Evolutionary conservation across 148 eudicot genomes (phyloP), one percentile per base, ranked within the genome.

Genomic region (Camellia granthamiana): DNA sequence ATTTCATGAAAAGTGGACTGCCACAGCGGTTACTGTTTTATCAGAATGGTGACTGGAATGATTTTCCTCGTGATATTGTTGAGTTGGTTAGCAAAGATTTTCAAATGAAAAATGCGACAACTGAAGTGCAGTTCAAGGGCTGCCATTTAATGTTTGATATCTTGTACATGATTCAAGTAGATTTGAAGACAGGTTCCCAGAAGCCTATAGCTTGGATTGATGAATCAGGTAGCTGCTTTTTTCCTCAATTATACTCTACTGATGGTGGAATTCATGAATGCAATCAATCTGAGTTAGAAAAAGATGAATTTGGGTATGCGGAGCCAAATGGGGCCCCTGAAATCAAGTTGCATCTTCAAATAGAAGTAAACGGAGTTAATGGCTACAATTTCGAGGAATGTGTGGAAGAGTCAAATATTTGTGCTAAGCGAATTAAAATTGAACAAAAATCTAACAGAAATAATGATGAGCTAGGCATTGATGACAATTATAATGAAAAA

Each of bases 181-280:
- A 86, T 78, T 19, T 86, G 74, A 78, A 74, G 74, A 83, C 85
- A 4, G 85, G 84, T 78, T 80, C 69, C 18, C 77, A 77, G 67
- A 86, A 77, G 6, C 83, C 88, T 54, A 86, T 86, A 71, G 88
- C 85, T 16, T 86, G 88, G 88, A 86, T 86, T 44, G 88, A 86
- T 81, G 88, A 86, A 74, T 79, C 80, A 44, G 85, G 82, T 69
- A 41, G 68, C 9, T 81, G 84, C 59, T 81, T 79, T 44, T 86
- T 86, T 19, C 88, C 88, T 54, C 77, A 78, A 75, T 44, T 69
- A 55, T 30, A 52, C 63, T 81, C 82, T n/a, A 52, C 74, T 56
- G 58, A 46, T 18, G 7, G 52, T 71, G 63, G 43, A 38, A 81
- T 15, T 41, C 23, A 72, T 83, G 85, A 62, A 42, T 11, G 46